phyloP scores from a whole-genome alignment of 2,329 filamentous ascomycete species.

The Hymenoscyphus fraxineus region DNA sequence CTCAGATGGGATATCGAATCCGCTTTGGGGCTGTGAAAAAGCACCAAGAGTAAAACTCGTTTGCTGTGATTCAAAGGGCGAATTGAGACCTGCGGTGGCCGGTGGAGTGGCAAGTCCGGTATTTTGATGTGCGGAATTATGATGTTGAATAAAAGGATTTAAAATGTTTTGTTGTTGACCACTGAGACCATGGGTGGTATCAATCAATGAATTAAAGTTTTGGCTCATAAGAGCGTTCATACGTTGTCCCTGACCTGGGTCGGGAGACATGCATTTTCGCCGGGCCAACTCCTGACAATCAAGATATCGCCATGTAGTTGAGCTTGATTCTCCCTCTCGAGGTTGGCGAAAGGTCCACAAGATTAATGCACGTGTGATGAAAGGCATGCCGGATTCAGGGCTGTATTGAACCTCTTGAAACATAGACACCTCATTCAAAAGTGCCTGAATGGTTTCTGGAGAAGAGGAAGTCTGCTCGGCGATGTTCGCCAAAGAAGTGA shows the following conservation, averaged over 20 bases:
- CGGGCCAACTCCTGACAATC: constrained; percentile 22
- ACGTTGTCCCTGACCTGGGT: constrained; percentile 44
- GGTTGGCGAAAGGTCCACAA: constrained; percentile 60
- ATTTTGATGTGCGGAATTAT: neutral
- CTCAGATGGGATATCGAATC: constrained; percentile 24
- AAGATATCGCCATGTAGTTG: constrained; percentile 59
- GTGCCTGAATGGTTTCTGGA: constrained; percentile 39
- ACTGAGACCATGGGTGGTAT: constrained; percentile 21
- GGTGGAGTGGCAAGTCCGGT: constrained; percentile 53
- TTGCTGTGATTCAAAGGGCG: constrained; percentile 21
- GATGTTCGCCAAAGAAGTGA: constrained; percentile 27
- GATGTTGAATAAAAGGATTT: constrained; percentile 44
- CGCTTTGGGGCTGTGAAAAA: constrained; percentile 2
- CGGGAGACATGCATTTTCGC: constrained; percentile 30
- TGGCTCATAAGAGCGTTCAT: constrained; percentile 55
- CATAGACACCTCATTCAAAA: constrained; percentile 61
- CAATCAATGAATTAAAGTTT: constrained; percentile 50
- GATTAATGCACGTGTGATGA: constrained; percentile 57
- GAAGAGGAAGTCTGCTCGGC: constrained; percentile 42
- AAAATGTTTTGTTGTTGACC: constrained; percentile 38
- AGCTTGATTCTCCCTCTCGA: constrained; percentile 47
- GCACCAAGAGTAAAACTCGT: constrained; percentile 17
- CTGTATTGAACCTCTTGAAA: constrained; percentile 63
- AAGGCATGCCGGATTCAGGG: constrained; percentile 43
- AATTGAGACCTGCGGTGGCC: constrained; percentile 48